Evolutionary conservation across 768 basidiomycete species (phyloP).

Genomic region (Boletus coccyginus): DNA sequence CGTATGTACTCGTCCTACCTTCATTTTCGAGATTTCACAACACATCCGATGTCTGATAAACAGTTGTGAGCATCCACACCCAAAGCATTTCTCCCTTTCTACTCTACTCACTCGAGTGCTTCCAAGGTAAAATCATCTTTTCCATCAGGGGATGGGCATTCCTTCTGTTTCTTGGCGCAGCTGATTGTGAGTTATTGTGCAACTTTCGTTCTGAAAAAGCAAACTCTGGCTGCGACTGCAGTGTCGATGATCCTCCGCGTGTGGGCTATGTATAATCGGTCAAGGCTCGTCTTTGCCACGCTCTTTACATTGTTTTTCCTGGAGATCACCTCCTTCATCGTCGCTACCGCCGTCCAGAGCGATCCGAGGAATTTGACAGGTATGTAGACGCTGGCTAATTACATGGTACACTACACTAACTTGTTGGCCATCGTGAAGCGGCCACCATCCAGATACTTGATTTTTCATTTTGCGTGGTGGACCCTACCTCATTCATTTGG

Average conservation of each 20-base stretch:
- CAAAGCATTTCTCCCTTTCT: no score
- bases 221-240: neutral
- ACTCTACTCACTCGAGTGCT: no score
- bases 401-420: neutral
- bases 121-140: neutral
- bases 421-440: neutral
- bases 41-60: no score
- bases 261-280: conserved; percentile 2
- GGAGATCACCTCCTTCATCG: neutral
- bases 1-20: no score
- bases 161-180: neutral
- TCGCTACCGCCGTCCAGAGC: neutral
- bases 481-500: neutral
- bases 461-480: neutral
- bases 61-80: no score
- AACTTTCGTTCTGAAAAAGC: neutral
- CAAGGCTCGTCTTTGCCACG: neutral
- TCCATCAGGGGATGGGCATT: neutral
- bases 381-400: neutral
- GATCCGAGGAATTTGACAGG: neutral
- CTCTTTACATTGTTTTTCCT: neutral
- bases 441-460: neutral
- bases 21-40: no score
- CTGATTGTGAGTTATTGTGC: neutral
- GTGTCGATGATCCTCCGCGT: neutral